A percentile compares a stretch with the other conserved stretches of the same genome.
Conservation (phyloP, 176 grass and related monocot genomes). For the Oropetium thomaeum region DNA sequence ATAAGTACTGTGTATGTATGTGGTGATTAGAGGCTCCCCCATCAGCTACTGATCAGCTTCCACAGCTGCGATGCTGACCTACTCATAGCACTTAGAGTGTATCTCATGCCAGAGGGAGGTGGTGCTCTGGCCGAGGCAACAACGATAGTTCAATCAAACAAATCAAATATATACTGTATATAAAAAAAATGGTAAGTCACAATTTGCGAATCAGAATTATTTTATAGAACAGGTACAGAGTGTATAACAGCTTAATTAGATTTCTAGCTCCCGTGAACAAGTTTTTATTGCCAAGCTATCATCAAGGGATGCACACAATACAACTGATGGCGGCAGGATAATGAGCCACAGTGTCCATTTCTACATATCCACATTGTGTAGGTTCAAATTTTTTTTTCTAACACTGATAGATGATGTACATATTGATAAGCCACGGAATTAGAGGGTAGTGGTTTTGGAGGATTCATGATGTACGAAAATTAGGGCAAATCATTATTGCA, state of each 20-base stretch:
- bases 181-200: too few relatives aligned
- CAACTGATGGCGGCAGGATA: too few relatives aligned
- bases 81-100: background rate
- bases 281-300: background rate
- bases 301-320: too few relatives aligned
- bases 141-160: too few relatives aligned
- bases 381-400: too few relatives aligned
- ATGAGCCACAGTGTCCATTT: background rate
- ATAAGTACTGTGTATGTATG: too few relatives aligned
- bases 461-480: too few relatives aligned
- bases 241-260: background rate
- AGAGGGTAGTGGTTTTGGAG: too few relatives aligned
- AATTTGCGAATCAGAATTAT: background rate
- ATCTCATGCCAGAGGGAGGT: background rate
- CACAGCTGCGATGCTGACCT: constrained; percentile 2
- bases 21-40: constrained; percentile 13
- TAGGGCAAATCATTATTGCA: too few relatives aligned
- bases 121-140: background rate
- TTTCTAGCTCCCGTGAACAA: background rate
- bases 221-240: background rate
- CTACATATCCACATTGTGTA: background rate
- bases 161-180: too few relatives aligned
- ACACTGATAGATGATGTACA: background rate
- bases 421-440: too few relatives aligned
- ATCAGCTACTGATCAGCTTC: background rate